Base-by-base conservation (phyloP, 352 stramenopile species). In the Pythium vanterpoolii region DNA sequence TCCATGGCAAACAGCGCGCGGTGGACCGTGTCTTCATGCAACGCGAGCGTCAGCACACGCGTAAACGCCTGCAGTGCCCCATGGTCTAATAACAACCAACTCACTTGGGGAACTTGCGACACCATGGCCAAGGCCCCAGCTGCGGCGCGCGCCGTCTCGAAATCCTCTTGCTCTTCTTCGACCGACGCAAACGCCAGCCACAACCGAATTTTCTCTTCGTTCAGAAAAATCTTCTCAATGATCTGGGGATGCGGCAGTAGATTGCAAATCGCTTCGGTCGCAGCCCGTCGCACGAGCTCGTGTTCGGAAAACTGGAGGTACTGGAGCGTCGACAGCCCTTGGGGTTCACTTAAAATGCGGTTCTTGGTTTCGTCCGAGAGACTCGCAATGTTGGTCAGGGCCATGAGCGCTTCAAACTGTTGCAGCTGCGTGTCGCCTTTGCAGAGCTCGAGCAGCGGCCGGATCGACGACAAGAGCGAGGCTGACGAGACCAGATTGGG, bases 291-390 rank as follows among this genome's bases (percentile, higher is more conserved):
- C 54, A 99, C 95, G 57, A 99, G 85, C 38, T 97, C 86, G 56
- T 99, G 95, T 56, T 99, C 96, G 3, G 89, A 98, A 73, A 99
- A 99, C 86, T 98, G 97, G 30, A 95, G 58, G 50, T 93, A 95
- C 59, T 92, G 81, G 14, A 95, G 60, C 34, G 85, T 93, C 14
- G 76, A 86, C 1, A 95, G 60, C 0, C 78, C 83, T 31, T 95
- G 78, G 0, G 82, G 78, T 38, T 90, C 78, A 0, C 56, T 64
- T 0, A 92, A 68, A 23, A 90, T 91, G 9, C 89, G 83, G 48
- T 96, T 88, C 75, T 99, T 98, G 30, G 95, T 98, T 59, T 98
- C 89, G 7, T 98, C 81, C 26, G 89, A 96, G 19, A 97, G 87
- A 19, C 84, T 95, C 33, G 90, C 93, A 14, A 99, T 89, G 64